Conservation (phyloP, 805 yeast genomes). For the Geotrichum ghanense region DNA sequence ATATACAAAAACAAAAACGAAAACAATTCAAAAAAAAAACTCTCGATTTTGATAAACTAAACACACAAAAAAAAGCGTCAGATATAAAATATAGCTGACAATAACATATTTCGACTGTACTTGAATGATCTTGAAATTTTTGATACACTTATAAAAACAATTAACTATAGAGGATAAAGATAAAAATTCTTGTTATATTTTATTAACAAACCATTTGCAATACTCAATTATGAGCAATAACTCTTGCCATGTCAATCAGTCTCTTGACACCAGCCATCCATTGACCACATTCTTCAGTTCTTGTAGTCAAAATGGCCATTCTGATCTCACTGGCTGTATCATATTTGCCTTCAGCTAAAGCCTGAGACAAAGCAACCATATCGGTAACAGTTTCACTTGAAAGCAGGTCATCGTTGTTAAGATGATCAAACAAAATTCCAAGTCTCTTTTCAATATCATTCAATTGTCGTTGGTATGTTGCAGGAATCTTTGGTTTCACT, state of each 20-base stretch:
- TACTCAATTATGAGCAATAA: conserved; percentile 10
- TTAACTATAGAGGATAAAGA: neutral
- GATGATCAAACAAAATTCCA: conserved; percentile 60
- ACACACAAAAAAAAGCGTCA: too few relatives aligned
- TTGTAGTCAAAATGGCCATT: conserved; percentile 48
- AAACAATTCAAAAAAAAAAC: too few relatives aligned
- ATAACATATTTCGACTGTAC: too few relatives aligned
- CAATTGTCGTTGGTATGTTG: conserved; percentile 58
- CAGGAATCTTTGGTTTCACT: conserved; percentile 66
- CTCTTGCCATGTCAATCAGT: conserved; percentile 53
- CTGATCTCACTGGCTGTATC: conserved; percentile 40
- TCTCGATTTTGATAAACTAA: too few relatives aligned
- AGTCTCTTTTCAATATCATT: conserved; percentile 76
- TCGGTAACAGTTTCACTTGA: conserved; percentile 43
- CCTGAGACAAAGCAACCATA: conserved; percentile 39
- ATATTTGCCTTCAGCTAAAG: conserved; percentile 45
- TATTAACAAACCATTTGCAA: neutral
- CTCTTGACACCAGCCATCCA: conserved; percentile 93
- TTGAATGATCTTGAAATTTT: neutral
- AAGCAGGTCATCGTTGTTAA: conserved; percentile 61
- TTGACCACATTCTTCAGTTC: conserved; percentile 66
- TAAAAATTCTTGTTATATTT: neutral
- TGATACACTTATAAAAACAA: neutral
- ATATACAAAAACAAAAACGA: too few relatives aligned
- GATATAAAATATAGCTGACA: too few relatives aligned